Conservation (phyloP, 73 alveolate genomes). For the Paramecium caudatum region DNA sequence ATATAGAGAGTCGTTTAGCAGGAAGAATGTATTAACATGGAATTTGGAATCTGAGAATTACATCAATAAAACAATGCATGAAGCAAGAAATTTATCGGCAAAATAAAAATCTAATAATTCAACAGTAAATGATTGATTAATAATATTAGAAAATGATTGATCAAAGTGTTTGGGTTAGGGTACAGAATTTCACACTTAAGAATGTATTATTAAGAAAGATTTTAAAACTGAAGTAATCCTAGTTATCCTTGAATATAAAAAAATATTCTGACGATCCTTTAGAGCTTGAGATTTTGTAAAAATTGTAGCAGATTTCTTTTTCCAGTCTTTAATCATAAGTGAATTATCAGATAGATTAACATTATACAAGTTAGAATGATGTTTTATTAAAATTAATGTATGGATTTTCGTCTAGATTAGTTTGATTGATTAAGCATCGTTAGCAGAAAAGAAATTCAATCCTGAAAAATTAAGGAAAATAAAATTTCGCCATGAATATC, state of each 20-base stretch:
- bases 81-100: constrained; percentile 36
- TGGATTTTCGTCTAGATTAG: neutral
- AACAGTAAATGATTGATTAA: too few species aligned
- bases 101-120: too few species aligned
- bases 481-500: constrained; percentile 19
- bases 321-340: neutral
- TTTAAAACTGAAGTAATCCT: neutral
- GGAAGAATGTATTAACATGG: neutral
- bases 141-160: too few species aligned
- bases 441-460: constrained; percentile 10
- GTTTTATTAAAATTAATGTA: constrained; percentile 29
- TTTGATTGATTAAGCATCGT: constrained; percentile 1
- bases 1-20: neutral
- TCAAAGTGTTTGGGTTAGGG: neutral
- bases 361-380: constrained; percentile 3
- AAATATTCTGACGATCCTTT: constrained; percentile 24
- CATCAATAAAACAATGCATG: neutral
- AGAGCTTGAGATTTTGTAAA: neutral
- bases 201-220: neutral
- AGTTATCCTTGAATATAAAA: neutral
- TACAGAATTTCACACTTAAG: neutral
- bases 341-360: neutral
- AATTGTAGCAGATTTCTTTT: neutral
- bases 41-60: neutral
- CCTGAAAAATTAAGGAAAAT: constrained; percentile 33